These are phyloP conservation scores for Magnusiomyces fungicola DNA, from an alignment of 1,139 yeast genomes.

Conservation along the genomic window DNA sequence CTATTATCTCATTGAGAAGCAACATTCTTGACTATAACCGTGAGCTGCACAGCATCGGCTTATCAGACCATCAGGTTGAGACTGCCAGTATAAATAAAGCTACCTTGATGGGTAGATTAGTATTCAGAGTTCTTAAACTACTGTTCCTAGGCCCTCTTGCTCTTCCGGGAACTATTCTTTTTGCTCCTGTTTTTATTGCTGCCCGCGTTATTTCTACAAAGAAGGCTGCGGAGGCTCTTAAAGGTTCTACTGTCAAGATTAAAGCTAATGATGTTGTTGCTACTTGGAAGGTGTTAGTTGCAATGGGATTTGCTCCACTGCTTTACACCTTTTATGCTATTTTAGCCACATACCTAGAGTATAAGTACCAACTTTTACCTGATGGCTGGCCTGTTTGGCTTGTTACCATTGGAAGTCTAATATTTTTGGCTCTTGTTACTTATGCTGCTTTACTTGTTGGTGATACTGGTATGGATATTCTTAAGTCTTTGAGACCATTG, in stretches of 20 bases:
- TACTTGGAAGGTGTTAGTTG: constrained; percentile 89
- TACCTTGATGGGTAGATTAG: constrained; percentile 41
- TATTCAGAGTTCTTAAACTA: constrained; percentile 50
- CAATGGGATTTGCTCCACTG: constrained; percentile 83
- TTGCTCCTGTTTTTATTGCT: constrained; percentile 80
- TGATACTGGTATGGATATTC: constrained; percentile 84
- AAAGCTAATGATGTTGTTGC: constrained; percentile 90
- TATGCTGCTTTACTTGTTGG: constrained; percentile 86
- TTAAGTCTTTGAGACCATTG: constrained; percentile 75
- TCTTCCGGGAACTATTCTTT: constrained; percentile 77
- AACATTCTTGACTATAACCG: constrained; percentile 65
- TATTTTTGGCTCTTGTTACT: constrained; percentile 61
- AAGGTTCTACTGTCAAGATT: constrained; percentile 83
- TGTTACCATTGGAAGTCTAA: constrained; percentile 45
- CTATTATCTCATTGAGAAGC: constrained; percentile 50
- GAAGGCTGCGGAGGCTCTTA: constrained; percentile 74
- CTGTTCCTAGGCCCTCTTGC: constrained; percentile 52
- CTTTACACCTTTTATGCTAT: constrained; percentile 74
- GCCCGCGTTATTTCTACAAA: constrained; percentile 62
- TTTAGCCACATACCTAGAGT: constrained; percentile 44
- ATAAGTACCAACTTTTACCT: constrained; percentile 19
- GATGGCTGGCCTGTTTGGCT: constrained; percentile 19
- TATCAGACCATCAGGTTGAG: constrained; percentile 89
- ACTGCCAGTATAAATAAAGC: constrained; percentile 47
- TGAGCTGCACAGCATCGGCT: constrained; percentile 55